Evolutionary conservation across 306 rosid genomes (phyloP).

Genomic region (Lathyrus sativus): DNA sequence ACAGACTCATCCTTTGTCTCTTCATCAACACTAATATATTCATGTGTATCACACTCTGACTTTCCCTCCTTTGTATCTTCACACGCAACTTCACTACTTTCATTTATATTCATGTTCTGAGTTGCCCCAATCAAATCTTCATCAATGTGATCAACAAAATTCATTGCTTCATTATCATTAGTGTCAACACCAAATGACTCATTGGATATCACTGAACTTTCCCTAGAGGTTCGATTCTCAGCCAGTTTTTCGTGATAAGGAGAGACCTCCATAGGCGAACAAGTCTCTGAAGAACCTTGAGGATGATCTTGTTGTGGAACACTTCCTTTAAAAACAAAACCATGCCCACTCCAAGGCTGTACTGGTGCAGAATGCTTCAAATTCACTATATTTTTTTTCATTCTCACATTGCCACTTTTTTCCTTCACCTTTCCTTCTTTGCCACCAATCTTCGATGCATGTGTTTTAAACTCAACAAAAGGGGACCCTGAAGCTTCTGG

Average conservation of each 20-base stretch:
- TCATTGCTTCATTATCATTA: constrained; percentile 45
- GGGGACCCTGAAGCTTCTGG: constrained; percentile 46
- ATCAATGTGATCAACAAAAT: constrained; percentile 52
- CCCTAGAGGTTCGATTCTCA: constrained; percentile 52
- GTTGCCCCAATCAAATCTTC: constrained; percentile 68
- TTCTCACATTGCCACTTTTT: constrained; percentile 47
- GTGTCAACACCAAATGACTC: constrained; percentile 52
- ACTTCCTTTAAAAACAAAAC: constrained; percentile 51
- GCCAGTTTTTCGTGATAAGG: constrained; percentile 77
- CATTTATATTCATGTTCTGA: constrained; percentile 51
- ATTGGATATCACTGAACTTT: constrained; percentile 61
- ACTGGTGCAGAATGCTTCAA: constrained; percentile 44
- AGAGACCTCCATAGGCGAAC: constrained; percentile 91
- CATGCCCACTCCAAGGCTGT: constrained; percentile 51
- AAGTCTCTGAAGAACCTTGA: constrained; percentile 55
- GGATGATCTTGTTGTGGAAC: constrained; percentile 43
- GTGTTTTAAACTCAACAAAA: constrained; percentile 65
- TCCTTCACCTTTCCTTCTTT: constrained; percentile 61
- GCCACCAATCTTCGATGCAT: constrained; percentile 46
- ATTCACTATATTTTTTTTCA: constrained; percentile 59
- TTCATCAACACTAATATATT: constrained; percentile 48
- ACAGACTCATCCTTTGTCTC: constrained; percentile 54
- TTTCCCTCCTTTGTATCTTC: constrained; percentile 42
- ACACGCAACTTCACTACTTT: constrained; percentile 38
- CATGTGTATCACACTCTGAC: constrained; percentile 36